phyloP scores from a whole-genome alignment of 2,329 filamentous ascomycete species.

The Aspergillus hiratsukae region DNA sequence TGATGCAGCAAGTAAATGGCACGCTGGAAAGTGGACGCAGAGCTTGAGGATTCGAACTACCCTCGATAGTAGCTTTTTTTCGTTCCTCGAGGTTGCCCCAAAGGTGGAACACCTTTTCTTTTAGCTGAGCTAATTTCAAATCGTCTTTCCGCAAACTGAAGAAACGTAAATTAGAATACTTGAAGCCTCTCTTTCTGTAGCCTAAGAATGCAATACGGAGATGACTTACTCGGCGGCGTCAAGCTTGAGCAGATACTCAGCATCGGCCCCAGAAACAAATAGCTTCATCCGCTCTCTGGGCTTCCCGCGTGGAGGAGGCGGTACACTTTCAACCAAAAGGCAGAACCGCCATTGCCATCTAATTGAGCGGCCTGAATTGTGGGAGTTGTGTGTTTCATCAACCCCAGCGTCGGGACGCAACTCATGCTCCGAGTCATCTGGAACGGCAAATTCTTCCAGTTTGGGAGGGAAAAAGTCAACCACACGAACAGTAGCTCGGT shows the following conservation, averaged over 20 bases:
- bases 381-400: slow-evolving; percentile 26
- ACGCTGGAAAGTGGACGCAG: slow-evolving; percentile 45
- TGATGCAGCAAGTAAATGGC: slow-evolving; percentile 66
- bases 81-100: slow-evolving; percentile 83
- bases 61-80: slow-evolving; percentile 43
- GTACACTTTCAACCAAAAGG: slow-evolving; percentile 69
- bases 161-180: neutral
- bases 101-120: slow-evolving; percentile 68
- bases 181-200: neutral
- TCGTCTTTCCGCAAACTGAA: slow-evolving; percentile 54
- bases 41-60: slow-evolving; percentile 10
- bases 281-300: slow-evolving; percentile 57
- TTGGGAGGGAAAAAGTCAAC: slow-evolving; percentile 71
- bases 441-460: slow-evolving; percentile 65
- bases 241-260: slow-evolving; percentile 53
- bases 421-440: slow-evolving; percentile 44
- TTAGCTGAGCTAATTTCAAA: slow-evolving; percentile 49
- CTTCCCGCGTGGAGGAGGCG: slow-evolving; percentile 29
- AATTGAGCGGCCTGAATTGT: slow-evolving; percentile 4
- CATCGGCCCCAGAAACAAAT: slow-evolving; percentile 59
- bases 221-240: slow-evolving; percentile 51
- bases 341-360: slow-evolving; percentile 82
- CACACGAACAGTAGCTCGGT: slow-evolving; percentile 67
- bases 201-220: neutral
- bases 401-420: slow-evolving; percentile 35